Base-by-base conservation (phyloP, 352 stramenopile species). In the Globisporangium ultimum region DNA sequence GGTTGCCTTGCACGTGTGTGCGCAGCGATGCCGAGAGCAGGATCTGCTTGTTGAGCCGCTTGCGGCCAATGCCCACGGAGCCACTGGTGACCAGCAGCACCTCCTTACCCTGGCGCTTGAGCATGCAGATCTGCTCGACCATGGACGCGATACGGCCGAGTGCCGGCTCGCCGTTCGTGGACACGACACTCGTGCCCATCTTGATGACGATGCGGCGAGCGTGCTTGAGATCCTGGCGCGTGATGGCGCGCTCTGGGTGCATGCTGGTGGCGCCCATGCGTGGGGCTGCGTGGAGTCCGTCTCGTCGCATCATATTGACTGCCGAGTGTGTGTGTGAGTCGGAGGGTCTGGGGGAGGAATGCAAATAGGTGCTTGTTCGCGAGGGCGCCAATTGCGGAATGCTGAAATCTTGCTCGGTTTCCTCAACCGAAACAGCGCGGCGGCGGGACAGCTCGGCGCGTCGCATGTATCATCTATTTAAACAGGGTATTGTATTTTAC, bases 141-240 rank as follows among this genome's bases (percentile, higher is more conserved):
- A 98, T 94, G 32, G 87, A 91, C 17, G 84, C 88, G 58, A 96
- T 93, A 59, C 87, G 83, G 12, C 91, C 95, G 9, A 98, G 76
- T 49, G 91, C 96, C 11, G 91, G 91, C 65, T 96, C 87, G 53
- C 94, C 94, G 63, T 92, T 90, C 53, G 96, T 98, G 20, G 91
- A 96, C 48, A 99, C 94, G 21, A 98, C 92, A 52, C 87, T 97
- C 12, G 96, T 99, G 24, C 96, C 96, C 70, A 97, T 97, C 63
- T 99, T 99, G 60, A 99, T 82, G 38, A 98, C 90, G 48, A 99
- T 95, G 59, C 91, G 90, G 48, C 77, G 80, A 13, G 84, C 81
- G 63, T 93, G 76, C 59, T 91, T 72, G 45, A 95, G 79, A 57
- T 93, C 83, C 41, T 71, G 64, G 41, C 81, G 81, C 48, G 76